Conservation (phyloP, 805 yeast genomes). For the Candida anglica region DNA sequence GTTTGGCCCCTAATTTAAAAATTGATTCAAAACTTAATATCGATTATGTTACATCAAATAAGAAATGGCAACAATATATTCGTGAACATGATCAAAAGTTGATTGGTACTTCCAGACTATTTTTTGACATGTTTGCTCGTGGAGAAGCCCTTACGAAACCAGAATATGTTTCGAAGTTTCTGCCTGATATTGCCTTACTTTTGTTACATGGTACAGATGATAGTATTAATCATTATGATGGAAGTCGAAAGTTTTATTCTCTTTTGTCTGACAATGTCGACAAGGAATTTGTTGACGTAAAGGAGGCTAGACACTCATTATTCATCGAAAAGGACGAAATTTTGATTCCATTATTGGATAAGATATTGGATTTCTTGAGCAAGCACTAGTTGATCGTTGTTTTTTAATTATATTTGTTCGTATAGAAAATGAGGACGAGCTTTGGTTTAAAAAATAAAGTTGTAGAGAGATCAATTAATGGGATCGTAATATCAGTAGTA, state of each 20-base stretch:
- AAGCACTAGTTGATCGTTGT: background rate
- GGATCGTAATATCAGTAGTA: too few species aligned
- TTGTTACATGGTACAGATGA: slow-evolving; percentile 65
- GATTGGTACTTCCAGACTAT: slow-evolving; percentile 53
- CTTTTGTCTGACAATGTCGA: slow-evolving; percentile 29
- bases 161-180: slow-evolving; percentile 30
- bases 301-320: slow-evolving; percentile 42
- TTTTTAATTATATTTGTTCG: too few species aligned
- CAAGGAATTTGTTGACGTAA: slow-evolving; percentile 20
- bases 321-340: slow-evolving; percentile 43
- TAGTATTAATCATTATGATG: slow-evolving; percentile 51
- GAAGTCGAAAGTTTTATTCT: slow-evolving; percentile 39
- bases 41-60: slow-evolving; percentile 53
- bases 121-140: slow-evolving; percentile 57
- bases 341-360: slow-evolving; percentile 28
- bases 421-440: background rate
- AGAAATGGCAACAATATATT: slow-evolving; percentile 43
- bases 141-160: slow-evolving; percentile 50
- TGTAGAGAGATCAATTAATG: too few species aligned
- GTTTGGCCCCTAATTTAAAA: slow-evolving; percentile 43
- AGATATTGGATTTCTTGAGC: slow-evolving; percentile 35
- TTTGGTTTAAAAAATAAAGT: background rate
- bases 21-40: slow-evolving; percentile 52
- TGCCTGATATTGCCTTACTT: slow-evolving; percentile 44
- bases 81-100: slow-evolving; percentile 31